Evolutionary conservation across 106 monocot genomes (phyloP).

Genomic region (Platanthera guangdongensis): DNA sequence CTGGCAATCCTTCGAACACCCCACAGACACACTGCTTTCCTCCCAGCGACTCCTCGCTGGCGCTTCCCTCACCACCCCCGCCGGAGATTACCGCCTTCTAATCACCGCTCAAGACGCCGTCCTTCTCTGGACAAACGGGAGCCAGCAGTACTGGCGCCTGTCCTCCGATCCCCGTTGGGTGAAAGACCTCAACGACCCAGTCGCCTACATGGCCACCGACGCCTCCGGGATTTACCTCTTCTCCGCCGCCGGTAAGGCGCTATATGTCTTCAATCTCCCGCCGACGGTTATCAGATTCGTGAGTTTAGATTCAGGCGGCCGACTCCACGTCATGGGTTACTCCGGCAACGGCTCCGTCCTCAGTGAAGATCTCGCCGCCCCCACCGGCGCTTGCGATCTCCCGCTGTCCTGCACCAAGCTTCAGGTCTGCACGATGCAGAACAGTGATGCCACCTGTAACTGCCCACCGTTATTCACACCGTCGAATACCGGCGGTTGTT

Average conservation of each 20-base stretch:
- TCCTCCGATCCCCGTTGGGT: constrained; percentile 29
- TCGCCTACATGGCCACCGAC: constrained; percentile 37
- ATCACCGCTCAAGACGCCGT: constrained; percentile 34
- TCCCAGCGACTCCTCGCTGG: constrained; percentile 42
- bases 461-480: constrained; percentile 41
- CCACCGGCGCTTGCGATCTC: constrained; percentile 39
- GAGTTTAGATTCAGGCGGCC: constrained; percentile 30
- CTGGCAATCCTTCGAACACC: constrained; percentile 83
- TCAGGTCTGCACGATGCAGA: constrained; percentile 32
- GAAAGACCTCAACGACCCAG: constrained; percentile 25
- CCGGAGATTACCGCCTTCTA: constrained; percentile 31
- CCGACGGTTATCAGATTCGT: constrained; percentile 18
- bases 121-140: constrained; percentile 34
- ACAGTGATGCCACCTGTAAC: constrained; percentile 23
- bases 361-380: constrained; percentile 31
- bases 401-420: constrained; percentile 44
- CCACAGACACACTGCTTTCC: constrained; percentile 62
- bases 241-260: constrained; percentile 1
- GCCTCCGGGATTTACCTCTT: constrained; percentile 49
- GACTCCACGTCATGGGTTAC: constrained; percentile 19
- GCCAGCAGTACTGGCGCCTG: constrained; percentile 62
- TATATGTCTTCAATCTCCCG: constrained; percentile 15
- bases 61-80: constrained; percentile 25
- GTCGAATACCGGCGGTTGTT: constrained; percentile 26
- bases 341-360: constrained; percentile 8